These are phyloP conservation scores for Panicum miliaceum DNA, from an alignment of 176 grass and related monocot species.

Conservation along the genomic window DNA sequence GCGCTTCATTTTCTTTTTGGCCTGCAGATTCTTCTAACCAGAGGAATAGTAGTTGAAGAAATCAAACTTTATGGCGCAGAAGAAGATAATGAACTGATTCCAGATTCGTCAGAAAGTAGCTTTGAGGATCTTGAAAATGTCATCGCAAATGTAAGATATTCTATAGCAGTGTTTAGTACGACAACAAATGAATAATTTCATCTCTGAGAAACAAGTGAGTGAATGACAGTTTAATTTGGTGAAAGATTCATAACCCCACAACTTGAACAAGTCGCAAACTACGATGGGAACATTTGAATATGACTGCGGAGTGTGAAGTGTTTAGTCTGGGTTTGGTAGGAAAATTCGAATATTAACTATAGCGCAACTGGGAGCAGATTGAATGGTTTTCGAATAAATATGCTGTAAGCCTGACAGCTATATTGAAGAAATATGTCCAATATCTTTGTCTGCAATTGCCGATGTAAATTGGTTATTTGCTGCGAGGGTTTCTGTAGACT, in stretches of 20 bases:
- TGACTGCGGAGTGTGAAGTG: neutral
- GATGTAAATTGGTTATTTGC: slow-evolving; percentile 14
- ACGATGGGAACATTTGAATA: neutral
- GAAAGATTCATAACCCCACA: neutral
- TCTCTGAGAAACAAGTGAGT: neutral
- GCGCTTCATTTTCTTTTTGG: slow-evolving; percentile 24
- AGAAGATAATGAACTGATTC: slow-evolving; percentile 62
- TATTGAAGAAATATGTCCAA: slow-evolving; percentile 4
- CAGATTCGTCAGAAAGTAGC: slow-evolving; percentile 60
- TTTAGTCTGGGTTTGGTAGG: neutral
- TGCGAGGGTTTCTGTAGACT: neutral
- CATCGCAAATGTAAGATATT: slow-evolving; percentile 73
- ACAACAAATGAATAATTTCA: neutral
- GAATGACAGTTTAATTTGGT: neutral
- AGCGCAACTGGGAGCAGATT: slow-evolving; percentile 7
- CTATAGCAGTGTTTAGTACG: slow-evolving; percentile 12
- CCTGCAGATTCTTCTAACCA: slow-evolving; percentile 77
- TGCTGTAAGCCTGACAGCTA: neutral
- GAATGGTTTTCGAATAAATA: slow-evolving; percentile 18
- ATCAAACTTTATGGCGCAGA: slow-evolving; percentile 84
- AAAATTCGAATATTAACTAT: neutral
- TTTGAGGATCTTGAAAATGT: slow-evolving; percentile 88
- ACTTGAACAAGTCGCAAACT: neutral
- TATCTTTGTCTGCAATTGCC: neutral
- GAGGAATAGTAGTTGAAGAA: slow-evolving; percentile 74